A percentile compares a stretch with the other conserved stretches of the same genome.
These are phyloP conservation scores for Penicillium brevicompactum DNA, from an alignment of 2,329 filamentous ascomycete genomes.

Conservation along the genomic window DNA sequence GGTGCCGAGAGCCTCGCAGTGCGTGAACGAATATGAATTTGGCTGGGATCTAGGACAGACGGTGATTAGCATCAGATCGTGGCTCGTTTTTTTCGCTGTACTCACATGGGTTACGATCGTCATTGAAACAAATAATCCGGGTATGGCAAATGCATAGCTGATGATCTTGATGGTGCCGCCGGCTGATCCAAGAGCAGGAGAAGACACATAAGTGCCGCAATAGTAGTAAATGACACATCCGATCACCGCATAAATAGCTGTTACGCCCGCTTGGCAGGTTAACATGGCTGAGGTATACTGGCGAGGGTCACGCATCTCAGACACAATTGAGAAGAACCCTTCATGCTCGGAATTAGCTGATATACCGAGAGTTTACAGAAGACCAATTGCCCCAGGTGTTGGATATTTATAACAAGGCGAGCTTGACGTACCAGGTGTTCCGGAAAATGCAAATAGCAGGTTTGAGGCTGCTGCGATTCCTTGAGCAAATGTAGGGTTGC, in stretches of 20 bases:
- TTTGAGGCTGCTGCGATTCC: conserved; percentile 25
- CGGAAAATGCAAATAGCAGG: conserved; percentile 25
- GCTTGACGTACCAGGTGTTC: conserved; percentile 11
- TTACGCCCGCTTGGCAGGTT: neutral
- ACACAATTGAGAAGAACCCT: conserved; percentile 35
- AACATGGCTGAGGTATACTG: conserved; percentile 24
- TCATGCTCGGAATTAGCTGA: neutral
- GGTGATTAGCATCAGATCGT: neutral
- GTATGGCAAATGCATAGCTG: neutral
- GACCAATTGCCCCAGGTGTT: too few species aligned
- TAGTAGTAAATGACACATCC: neutral
- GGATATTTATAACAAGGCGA: too few species aligned
- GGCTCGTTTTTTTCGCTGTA: neutral
- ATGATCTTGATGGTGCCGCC: conserved; percentile 1
- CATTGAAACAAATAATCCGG: neutral
- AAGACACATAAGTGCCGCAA: neutral
- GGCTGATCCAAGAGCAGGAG: neutral
- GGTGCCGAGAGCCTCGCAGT: neutral
- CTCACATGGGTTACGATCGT: neutral
- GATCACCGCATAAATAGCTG: neutral
- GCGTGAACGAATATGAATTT: neutral
- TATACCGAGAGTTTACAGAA: neutral
- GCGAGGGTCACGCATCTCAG: conserved; percentile 38
- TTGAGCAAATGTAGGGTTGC: conserved; percentile 21
- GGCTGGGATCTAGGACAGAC: neutral